These are phyloP conservation scores for Pleurotus citrinopileatus DNA, from an alignment of 768 basidiomycete species.

Conservation along the genomic window DNA sequence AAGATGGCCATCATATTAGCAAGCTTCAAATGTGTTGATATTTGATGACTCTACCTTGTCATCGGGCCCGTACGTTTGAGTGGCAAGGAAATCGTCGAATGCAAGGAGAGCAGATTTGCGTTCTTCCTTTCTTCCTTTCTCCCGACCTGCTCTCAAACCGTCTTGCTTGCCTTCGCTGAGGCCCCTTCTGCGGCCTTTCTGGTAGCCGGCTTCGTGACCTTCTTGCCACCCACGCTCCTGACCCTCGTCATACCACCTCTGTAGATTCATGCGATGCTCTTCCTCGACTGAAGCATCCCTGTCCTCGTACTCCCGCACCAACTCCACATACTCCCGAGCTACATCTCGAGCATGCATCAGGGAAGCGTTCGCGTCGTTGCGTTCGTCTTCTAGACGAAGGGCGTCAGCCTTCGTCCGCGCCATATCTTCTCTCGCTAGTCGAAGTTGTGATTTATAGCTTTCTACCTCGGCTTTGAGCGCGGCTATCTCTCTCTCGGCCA, in stretches of 20 bases:
- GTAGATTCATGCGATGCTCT: conserved; percentile 34
- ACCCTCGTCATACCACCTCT: conserved; percentile 42
- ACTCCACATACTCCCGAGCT: conserved; percentile 38
- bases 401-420: conserved; percentile 31
- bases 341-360: conserved; percentile 40
- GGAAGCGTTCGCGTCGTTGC: conserved; percentile 40
- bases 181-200: conserved; percentile 40
- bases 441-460: conserved; percentile 44
- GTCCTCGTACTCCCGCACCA: conserved; percentile 42
- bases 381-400: conserved; percentile 28
- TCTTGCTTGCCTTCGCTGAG: conserved; percentile 23
- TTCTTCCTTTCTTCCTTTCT: conserved; percentile 45
- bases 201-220: conserved; percentile 45
- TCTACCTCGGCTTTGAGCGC: conserved; percentile 38
- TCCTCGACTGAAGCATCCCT: conserved; percentile 42
- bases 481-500: conserved; percentile 26
- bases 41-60: too few relatives aligned
- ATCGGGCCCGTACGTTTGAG: conserved; percentile 32
- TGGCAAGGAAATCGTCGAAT: conserved; percentile 53
- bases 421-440: conserved; percentile 43
- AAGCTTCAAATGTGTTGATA: neutral
- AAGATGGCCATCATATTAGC: neutral
- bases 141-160: conserved; percentile 39
- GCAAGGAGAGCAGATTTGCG: conserved; percentile 51
- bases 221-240: conserved; percentile 41